Conservation (phyloP, 1,284 basidiomycete species). For the Rhodofomes roseus region DNA sequence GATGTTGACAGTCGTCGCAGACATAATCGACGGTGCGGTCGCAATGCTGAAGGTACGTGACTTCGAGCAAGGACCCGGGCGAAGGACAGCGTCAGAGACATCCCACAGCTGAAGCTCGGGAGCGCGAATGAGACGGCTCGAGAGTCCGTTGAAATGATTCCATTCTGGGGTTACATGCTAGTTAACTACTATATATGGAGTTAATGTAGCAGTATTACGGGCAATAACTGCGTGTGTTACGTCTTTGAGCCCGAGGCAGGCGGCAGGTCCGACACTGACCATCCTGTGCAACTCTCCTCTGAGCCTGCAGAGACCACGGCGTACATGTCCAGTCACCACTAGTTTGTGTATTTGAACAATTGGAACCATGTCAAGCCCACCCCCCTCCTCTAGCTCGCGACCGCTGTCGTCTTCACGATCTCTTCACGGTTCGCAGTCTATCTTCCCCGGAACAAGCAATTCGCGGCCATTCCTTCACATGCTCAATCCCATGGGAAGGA, state of each 20-base stretch:
- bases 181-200: neutral
- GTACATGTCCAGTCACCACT: neutral
- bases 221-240: neutral
- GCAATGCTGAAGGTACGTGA: neutral
- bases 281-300: slow-evolving; percentile 1
- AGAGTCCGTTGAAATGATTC: neutral
- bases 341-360: neutral
- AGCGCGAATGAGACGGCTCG: too few species aligned
- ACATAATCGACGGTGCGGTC: neutral
- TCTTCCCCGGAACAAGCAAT: slow-evolving; percentile 44
- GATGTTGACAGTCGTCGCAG: slow-evolving; percentile 13
- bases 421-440: slow-evolving; percentile 37
- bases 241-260: slow-evolving; percentile 5
- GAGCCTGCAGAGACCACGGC: neutral
- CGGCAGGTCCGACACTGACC: slow-evolving; percentile 2
- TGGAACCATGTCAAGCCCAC: slow-evolving; percentile 4
- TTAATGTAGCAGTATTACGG: neutral
- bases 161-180: neutral
- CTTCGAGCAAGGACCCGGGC: neutral
- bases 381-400: slow-evolving; percentile 5
- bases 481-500: slow-evolving; percentile 75
- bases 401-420: slow-evolving; percentile 22
- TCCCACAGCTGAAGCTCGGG: neutral
- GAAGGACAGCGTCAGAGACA: slow-evolving; percentile 3
- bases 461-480: slow-evolving; percentile 76